phyloP scores from a whole-genome alignment of 139 green algal species.

The Coelastrella sp. region DNA sequence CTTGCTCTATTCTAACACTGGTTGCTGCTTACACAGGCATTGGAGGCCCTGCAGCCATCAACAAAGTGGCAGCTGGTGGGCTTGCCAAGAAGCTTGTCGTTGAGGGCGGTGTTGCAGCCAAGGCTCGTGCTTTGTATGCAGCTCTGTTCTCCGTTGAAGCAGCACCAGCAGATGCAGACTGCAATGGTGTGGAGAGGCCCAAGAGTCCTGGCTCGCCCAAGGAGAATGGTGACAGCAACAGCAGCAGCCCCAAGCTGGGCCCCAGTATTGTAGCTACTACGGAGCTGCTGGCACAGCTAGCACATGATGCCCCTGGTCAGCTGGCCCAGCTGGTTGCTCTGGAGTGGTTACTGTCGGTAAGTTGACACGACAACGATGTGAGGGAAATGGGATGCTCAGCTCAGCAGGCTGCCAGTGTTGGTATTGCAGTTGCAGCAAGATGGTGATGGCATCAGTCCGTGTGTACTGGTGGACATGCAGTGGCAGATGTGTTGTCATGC shows the following conservation, averaged over 20 bases:
- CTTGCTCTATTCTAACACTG: not conserved
- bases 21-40: not conserved
- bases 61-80: conserved; percentile 20
- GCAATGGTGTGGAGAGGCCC: not conserved
- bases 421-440: not conserved
- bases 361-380: not conserved
- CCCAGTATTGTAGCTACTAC: conserved; percentile 51
- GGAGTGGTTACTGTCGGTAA: conserved; percentile 69
- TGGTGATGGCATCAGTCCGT: too few species aligned
- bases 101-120: conserved; percentile 66
- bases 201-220: conserved; percentile 10
- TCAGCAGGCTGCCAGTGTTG: not conserved
- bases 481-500: too few species aligned
- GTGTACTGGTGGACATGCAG: too few species aligned
- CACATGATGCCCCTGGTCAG: conserved; percentile 68
- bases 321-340: conserved; percentile 85
- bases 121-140: conserved; percentile 65
- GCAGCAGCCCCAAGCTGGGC: conserved; percentile 52
- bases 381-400: not conserved
- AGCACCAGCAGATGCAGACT: not conserved
- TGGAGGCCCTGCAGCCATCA: not conserved
- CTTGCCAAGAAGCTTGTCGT: conserved; percentile 62
- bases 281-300: conserved; percentile 55
- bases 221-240: not conserved
- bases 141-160: conserved; percentile 47